Conservation (phyloP, 192 early-diverging fungal species). For the Chytriomyces sp. region DNA sequence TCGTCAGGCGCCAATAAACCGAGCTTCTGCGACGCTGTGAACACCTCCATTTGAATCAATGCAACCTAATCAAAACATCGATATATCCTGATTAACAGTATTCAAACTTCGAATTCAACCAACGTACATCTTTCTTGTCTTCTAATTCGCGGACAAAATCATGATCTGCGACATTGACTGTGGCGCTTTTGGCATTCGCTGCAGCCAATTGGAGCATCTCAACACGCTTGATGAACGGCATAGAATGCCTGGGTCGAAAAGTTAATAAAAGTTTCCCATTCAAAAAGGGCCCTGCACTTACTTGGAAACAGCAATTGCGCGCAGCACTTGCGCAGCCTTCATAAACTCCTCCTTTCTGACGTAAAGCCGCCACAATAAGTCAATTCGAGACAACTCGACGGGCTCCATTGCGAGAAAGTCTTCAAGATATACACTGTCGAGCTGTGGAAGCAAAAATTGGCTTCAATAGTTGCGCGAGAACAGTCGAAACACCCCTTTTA, state of each 20-base stretch:
- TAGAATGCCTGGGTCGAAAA: neutral
- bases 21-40: constrained; percentile 12
- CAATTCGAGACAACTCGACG: constrained; percentile 9
- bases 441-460: constrained; percentile 3
- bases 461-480: neutral
- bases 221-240: constrained; percentile 24
- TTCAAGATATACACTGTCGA: constrained; percentile 30
- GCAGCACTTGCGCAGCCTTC: constrained; percentile 32
- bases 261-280: neutral
- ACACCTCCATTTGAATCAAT: constrained; percentile 36
- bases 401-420: constrained; percentile 29
- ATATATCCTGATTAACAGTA: neutral
- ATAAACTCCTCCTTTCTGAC: constrained; percentile 28
- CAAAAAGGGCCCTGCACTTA: constrained; percentile 4
- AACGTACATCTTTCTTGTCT: constrained; percentile 34
- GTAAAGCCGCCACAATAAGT: constrained; percentile 32
- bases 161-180: constrained; percentile 12
- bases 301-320: constrained; percentile 28
- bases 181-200: constrained; percentile 34
- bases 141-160: constrained; percentile 37
- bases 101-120: neutral
- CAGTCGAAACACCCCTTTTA: neutral
- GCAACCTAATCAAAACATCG: constrained; percentile 17
- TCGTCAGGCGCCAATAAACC: constrained; percentile 12
- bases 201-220: constrained; percentile 34